These are phyloP conservation scores for Kwoniella bestiolae DNA, from an alignment of 768 basidiomycete species.

Conservation along the genomic window DNA sequence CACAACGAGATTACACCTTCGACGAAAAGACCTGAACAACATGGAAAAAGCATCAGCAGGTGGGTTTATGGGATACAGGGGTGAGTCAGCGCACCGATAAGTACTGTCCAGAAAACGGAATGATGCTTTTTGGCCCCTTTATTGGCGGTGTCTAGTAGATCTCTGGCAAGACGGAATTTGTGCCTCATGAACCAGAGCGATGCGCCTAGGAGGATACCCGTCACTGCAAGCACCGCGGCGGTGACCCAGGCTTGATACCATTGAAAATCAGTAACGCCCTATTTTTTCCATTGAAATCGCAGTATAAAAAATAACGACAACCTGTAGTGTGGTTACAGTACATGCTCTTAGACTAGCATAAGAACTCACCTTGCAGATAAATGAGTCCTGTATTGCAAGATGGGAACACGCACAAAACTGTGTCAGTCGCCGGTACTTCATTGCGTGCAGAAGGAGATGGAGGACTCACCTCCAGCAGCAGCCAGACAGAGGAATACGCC, in stretches of 20 bases:
- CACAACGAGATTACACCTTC: conserved; percentile 2
- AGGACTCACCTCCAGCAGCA: conserved; percentile 10
- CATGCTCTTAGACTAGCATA: too few species aligned
- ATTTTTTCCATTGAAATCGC: too few species aligned
- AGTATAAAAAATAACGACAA: too few species aligned
- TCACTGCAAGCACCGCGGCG: background rate
- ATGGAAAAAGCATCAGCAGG: background rate
- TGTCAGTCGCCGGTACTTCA: background rate
- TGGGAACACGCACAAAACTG: too few species aligned
- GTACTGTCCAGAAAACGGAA: conserved; percentile 16
- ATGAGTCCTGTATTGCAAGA: background rate
- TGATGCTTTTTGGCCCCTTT: conserved; percentile 6
- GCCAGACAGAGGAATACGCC: background rate
- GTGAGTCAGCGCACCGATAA: conserved; percentile 7
- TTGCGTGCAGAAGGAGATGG: background rate
- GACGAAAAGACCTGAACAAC: background rate
- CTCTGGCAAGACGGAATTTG: conserved; percentile 3
- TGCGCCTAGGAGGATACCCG: background rate
- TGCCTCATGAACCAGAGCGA: background rate
- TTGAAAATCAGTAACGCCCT: background rate
- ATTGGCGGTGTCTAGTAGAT: conserved; percentile 12
- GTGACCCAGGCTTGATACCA: background rate
- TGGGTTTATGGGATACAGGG: background rate
- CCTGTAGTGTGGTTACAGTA: background rate
- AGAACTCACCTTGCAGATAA: background rate